phyloP scores from a whole-genome alignment of 1,284 basidiomycete species.

The Ustilago esculenta region DNA sequence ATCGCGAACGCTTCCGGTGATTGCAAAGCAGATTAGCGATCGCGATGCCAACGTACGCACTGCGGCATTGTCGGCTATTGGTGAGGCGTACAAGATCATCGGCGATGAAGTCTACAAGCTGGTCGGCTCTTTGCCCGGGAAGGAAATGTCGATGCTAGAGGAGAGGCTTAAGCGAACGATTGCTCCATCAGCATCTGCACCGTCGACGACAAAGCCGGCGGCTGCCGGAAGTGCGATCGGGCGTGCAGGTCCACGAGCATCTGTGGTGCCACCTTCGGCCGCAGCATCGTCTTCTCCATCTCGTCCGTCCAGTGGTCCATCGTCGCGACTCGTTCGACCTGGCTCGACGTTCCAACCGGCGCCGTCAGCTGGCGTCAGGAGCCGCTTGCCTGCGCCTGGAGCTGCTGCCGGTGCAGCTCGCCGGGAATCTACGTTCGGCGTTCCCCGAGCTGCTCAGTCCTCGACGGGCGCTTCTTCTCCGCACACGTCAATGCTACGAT shows the following conservation, averaged over 20 bases:
- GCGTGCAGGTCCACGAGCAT: slow-evolving; percentile 24
- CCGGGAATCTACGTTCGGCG: slow-evolving; percentile 40
- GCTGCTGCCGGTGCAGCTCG: slow-evolving; percentile 22
- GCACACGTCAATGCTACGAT: slow-evolving; percentile 22
- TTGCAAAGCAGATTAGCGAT: slow-evolving; percentile 85
- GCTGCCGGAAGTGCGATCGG: slow-evolving; percentile 7
- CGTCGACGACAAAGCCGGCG: slow-evolving; percentile 9
- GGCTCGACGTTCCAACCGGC: slow-evolving; percentile 19
- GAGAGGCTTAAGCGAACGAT: slow-evolving; percentile 85
- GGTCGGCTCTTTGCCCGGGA: slow-evolving; percentile 79
- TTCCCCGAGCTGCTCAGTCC: slow-evolving; percentile 23
- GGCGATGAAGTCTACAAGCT: slow-evolving; percentile 86
- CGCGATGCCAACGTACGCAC: slow-evolving; percentile 86
- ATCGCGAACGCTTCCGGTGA: slow-evolving; percentile 78
- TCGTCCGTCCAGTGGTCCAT: slow-evolving; percentile 24
- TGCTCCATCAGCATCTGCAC: slow-evolving; percentile 22
- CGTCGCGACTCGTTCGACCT: slow-evolving; percentile 41
- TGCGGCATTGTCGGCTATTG: slow-evolving; percentile 79
- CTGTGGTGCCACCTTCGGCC: slow-evolving; percentile 18
- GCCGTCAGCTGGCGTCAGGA: slow-evolving; percentile 28
- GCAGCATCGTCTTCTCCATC: slow-evolving; percentile 27
- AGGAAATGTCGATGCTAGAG: slow-evolving; percentile 90
- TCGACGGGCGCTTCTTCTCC: slow-evolving; percentile 22
- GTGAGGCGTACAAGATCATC: slow-evolving; percentile 84
- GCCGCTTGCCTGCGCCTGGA: slow-evolving; percentile 37